A percentile compares a stretch with the other conserved stretches of the same genome.
These are phyloP conservation scores for Alternaria sp. DNA, from an alignment of 2,329 filamentous ascomycete genomes.

Conservation along the genomic window DNA sequence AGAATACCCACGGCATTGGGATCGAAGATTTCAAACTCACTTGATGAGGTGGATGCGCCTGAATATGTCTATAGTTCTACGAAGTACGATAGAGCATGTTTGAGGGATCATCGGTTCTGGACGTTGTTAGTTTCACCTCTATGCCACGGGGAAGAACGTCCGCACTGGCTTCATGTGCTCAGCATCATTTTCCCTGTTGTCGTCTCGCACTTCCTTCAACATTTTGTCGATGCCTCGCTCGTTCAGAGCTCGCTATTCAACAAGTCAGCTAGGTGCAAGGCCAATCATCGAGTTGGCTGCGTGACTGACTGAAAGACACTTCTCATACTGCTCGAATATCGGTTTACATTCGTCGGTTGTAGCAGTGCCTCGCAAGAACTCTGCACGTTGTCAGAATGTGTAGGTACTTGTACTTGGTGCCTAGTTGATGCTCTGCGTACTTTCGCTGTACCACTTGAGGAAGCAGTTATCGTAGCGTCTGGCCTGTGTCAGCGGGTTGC, in stretches of 20 bases:
- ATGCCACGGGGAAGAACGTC: neutral
- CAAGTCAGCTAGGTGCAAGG: conserved; percentile 7
- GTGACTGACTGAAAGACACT: conserved; percentile 78
- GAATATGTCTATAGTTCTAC: neutral
- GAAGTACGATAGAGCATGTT: neutral
- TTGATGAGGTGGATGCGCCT: neutral
- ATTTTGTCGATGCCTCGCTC: conserved; percentile 91
- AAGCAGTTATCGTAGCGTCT: conserved; percentile 98
- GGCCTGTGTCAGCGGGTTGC: neutral
- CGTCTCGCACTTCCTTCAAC: conserved; percentile 87
- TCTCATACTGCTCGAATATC: conserved; percentile 87
- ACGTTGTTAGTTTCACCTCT: neutral
- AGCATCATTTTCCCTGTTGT: conserved; percentile 85
- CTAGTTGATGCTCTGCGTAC: conserved; percentile 59
- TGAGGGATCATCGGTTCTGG: conserved; percentile 7
- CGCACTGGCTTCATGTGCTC: conserved; percentile 62
- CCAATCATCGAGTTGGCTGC: neutral
- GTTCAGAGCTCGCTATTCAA: conserved; percentile 76
- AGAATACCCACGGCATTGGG: neutral
- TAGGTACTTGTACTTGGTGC: neutral
- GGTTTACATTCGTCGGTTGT: conserved; percentile 84
- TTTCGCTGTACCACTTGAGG: conserved; percentile 99
- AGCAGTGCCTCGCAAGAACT: conserved; percentile 86
- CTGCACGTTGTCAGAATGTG: conserved; percentile 47
- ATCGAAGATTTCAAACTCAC: neutral